Evolutionary conservation across 2,329 filamentous ascomycete genomes (phyloP).

Genomic region (Cucurbitaria berberidis): DNA sequence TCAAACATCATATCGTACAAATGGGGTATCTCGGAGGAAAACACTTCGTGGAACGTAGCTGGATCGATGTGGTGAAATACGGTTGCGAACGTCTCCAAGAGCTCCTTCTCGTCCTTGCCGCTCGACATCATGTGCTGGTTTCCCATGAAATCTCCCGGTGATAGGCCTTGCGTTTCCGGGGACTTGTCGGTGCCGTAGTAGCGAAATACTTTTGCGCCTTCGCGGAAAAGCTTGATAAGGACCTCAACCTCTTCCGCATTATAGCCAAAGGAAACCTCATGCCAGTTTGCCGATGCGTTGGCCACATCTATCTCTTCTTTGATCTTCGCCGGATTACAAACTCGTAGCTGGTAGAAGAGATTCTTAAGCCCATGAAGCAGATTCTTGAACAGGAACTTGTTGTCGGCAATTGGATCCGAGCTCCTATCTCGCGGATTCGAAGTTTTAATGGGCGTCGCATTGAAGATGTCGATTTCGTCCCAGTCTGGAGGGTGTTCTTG

Average conservation of each 20-base stretch:
- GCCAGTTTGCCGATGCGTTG: conserved; percentile 87
- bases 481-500: conserved; percentile 83
- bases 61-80: conserved; percentile 99
- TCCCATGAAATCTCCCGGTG: conserved; percentile 88
- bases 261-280: conserved; percentile 94
- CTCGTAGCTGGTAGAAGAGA: conserved; percentile 91
- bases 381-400: conserved; percentile 98
- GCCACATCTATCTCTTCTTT: conserved; percentile 71
- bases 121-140: conserved; percentile 95
- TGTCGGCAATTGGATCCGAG: conserved; percentile 89
- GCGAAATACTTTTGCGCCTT: conserved; percentile 93
- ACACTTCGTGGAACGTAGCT: conserved; percentile 97
- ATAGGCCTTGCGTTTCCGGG: conserved; percentile 74
- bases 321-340: conserved; percentile 73
- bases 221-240: conserved; percentile 94
- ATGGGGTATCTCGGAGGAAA: conserved; percentile 94
- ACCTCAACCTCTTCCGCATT: conserved; percentile 96
- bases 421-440: conserved; percentile 88
- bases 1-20: conserved; percentile 98
- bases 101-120: conserved; percentile 94
- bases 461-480: conserved; percentile 98
- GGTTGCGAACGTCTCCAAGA: conserved; percentile 95
- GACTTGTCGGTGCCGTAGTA: conserved; percentile 94
- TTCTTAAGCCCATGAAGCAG: conserved; percentile 95
- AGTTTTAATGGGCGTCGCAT: conserved; percentile 93